Conservation (phyloP, 2,329 filamentous ascomycete species). For the Penicillium olsonii region DNA sequence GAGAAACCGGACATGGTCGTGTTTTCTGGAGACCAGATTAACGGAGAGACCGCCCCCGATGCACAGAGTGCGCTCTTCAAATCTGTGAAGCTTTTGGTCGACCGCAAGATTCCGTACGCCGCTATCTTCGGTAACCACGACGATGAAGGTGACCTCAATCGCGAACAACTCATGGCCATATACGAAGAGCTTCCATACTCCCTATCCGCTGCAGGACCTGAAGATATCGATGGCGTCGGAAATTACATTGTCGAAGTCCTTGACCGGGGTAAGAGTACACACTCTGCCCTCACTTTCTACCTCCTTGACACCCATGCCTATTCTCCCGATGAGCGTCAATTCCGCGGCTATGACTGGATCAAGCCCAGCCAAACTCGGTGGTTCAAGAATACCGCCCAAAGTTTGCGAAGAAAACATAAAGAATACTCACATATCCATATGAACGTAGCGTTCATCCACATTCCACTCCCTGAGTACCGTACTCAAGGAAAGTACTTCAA, state of each 20-base stretch:
- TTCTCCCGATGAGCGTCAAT: conserved; percentile 83
- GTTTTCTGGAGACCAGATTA: conserved; percentile 90
- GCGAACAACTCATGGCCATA: conserved; percentile 78
- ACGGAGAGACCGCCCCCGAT: conserved; percentile 89
- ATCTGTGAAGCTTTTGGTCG: conserved; percentile 78
- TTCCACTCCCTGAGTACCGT: conserved; percentile 87
- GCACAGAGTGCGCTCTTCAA: conserved; percentile 94
- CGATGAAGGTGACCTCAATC: conserved; percentile 80
- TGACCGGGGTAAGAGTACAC: conserved; percentile 73
- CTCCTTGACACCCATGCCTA: conserved; percentile 91
- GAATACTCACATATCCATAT: conserved; percentile 91
- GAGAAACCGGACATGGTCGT: conserved; percentile 93
- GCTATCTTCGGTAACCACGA: conserved; percentile 98
- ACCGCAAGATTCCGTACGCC: conserved; percentile 87
- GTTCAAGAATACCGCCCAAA: conserved; percentile 78
- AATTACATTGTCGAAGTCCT: conserved; percentile 94
- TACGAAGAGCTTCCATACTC: conserved; percentile 87
- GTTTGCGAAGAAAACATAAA: conserved; percentile 73
- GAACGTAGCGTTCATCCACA: conserved; percentile 96
- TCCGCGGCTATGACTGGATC: conserved; percentile 95
- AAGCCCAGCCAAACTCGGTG: conserved; percentile 92
- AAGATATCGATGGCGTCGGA: conserved; percentile 82
- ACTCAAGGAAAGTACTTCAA: conserved; percentile 60
- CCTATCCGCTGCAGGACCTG: conserved; percentile 78
- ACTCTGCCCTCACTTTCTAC: conserved; percentile 93